Base-by-base conservation (phyloP, 2,329 filamentous ascomycete species). In the Eurotiales sp. region DNA sequence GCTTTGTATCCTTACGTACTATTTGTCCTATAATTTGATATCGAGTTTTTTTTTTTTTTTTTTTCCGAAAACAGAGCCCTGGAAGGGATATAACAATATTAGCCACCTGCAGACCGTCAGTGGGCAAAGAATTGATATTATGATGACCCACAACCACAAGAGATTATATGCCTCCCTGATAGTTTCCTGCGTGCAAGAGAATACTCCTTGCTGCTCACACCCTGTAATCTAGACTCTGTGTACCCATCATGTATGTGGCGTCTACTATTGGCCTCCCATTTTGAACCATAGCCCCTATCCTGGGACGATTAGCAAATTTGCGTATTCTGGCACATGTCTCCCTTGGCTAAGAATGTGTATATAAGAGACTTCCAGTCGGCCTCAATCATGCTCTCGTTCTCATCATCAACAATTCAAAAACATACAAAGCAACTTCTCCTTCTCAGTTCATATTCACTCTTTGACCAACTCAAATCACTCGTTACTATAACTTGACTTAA, bases 381-480 rank as follows among this genome's bases (percentile, higher is more conserved):
- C 29, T 14, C 14, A 25, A 14, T 11, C 2, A 17, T 2, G 7
- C 3, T 15, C 21, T 19, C 32, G 5, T 29, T n/a, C 25, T 14
- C 15, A 45, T 40, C 30, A 45, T 30, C 21, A 43, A 25, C 40
- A 43, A 25, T 25, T 14, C 12, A 5, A 43, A 25, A 25, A 27
- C 17, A 4, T 7, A 29, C 21, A 25, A 25, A 43, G 22, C 40
- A 14, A 17, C 39, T 50, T 19, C 10, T 27, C 17, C 30, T 44
- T 50, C 42, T 42, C 50, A 43, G 27, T 17, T 43, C 22, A 40
- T 32, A 34, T 48, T 50, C 51, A 50, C 46, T 54, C 47, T 23
- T 47, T 50, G 51, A 50, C 51, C 51, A 54, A 54, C 51, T 54
- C 46, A 12, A 36, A 39, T 23, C 51, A 41, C 46, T 53, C 51